Evolutionary conservation across 1,284 basidiomycete species (phyloP).

Genomic region (Leccinum griseonigrum): DNA sequence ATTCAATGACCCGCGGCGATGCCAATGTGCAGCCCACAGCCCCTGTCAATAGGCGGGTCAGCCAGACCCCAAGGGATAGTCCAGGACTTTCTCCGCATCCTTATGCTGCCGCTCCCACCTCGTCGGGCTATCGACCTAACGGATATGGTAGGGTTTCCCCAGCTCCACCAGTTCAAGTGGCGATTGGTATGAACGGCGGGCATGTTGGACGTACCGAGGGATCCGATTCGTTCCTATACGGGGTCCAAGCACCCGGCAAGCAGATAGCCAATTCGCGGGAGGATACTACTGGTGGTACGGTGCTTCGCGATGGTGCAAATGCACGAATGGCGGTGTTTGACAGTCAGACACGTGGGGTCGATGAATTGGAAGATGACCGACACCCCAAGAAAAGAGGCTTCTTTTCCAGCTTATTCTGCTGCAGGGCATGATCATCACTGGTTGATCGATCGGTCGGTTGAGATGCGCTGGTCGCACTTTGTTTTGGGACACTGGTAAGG

Average conservation of each 20-base stretch:
- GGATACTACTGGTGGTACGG: slow-evolving; percentile 42
- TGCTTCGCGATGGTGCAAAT: slow-evolving; percentile 32
- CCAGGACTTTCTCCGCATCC: slow-evolving; percentile 58
- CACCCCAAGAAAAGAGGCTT: slow-evolving; percentile 36
- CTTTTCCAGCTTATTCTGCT: slow-evolving; percentile 31
- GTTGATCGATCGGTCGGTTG: slow-evolving; percentile 23
- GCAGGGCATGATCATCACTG: slow-evolving; percentile 28
- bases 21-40: slow-evolving; percentile 61
- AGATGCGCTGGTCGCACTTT: slow-evolving; percentile 31
- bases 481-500: slow-evolving; percentile 27
- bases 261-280: slow-evolving; percentile 48
- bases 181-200: slow-evolving; percentile 35
- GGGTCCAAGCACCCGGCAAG: slow-evolving; percentile 44
- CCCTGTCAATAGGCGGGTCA: slow-evolving; percentile 60
- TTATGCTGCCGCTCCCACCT: slow-evolving; percentile 60
- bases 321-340: slow-evolving; percentile 56
- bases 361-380: slow-evolving; percentile 33
- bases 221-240: slow-evolving; percentile 63
- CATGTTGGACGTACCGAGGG: slow-evolving; percentile 43
- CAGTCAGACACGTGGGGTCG: slow-evolving; percentile 46
- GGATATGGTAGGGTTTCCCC: slow-evolving; percentile 61
- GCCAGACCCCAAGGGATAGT: slow-evolving; percentile 55
- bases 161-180: slow-evolving; percentile 35
- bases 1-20: slow-evolving; percentile 41
- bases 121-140: slow-evolving; percentile 50